Evolutionary conservation across 1,139 yeast species (phyloP).

Genomic region (Saccharomyces hybrid): DNA sequence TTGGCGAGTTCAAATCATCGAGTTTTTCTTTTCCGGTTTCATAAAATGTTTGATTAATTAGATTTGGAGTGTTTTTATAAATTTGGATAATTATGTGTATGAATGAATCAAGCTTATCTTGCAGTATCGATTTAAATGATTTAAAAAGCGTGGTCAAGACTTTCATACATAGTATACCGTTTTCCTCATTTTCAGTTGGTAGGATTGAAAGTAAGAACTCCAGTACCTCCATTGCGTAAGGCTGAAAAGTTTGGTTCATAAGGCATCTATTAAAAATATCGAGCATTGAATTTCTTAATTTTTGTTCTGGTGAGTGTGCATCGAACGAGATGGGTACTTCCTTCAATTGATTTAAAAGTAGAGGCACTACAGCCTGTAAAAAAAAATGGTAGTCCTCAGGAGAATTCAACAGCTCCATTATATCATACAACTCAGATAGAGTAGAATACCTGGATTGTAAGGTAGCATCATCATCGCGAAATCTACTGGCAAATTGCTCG

Average conservation of each 20-base stretch:
- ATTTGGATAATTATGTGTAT: conserved; percentile 68
- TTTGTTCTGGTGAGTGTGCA: conserved; percentile 58
- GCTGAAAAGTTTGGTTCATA: conserved; percentile 74
- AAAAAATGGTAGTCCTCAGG: conserved; percentile 66
- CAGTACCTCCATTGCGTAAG: conserved; percentile 55
- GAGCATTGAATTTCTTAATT: conserved; percentile 63
- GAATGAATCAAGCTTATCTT: conserved; percentile 72
- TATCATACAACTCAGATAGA: conserved; percentile 75
- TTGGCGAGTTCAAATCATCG: conserved; percentile 1
- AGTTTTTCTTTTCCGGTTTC: conserved; percentile 13
- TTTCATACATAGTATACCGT: conserved; percentile 87
- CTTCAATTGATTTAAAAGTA: conserved; percentile 51
- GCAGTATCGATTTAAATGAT: conserved; percentile 61
- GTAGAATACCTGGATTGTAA: conserved; percentile 21
- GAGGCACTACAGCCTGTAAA: conserved; percentile 52
- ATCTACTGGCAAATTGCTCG: conserved; percentile 31
- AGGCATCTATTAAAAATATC: conserved; percentile 79
- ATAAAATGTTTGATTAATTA: conserved; percentile 59
- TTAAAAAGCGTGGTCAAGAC: conserved; percentile 84
- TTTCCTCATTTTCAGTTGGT: conserved; percentile 82
- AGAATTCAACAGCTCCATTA: conserved; percentile 75
- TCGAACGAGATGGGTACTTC: conserved; percentile 67
- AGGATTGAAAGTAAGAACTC: conserved; percentile 55
- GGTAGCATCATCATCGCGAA: conserved; percentile 20
- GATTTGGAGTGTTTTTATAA: conserved; percentile 71